These are phyloP conservation scores for Fusarium metavorans DNA, from an alignment of 2,329 filamentous ascomycete species.

Conservation along the genomic window DNA sequence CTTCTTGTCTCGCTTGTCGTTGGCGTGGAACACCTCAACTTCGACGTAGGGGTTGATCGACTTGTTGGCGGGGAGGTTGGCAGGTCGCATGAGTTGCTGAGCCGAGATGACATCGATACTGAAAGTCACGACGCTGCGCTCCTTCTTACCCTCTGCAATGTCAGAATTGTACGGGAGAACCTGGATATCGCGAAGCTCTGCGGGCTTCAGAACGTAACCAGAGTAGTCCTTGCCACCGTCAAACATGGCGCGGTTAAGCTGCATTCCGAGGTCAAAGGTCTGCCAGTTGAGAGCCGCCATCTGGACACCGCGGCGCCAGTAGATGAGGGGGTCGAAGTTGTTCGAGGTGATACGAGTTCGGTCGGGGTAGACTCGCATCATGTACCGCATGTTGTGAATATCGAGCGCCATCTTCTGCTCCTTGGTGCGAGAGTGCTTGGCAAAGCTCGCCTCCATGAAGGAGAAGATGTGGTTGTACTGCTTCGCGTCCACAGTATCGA, in stretches of 20 bases:
- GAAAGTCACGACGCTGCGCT: slow-evolving; percentile 86
- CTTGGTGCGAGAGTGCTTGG: slow-evolving; percentile 80
- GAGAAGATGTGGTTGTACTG: slow-evolving; percentile 96
- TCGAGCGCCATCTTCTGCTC: slow-evolving; percentile 84
- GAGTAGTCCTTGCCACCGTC: slow-evolving; percentile 86
- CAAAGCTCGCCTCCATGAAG: slow-evolving; percentile 90
- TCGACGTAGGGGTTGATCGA: slow-evolving; percentile 94
- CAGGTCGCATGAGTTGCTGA: slow-evolving; percentile 90
- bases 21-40: slow-evolving; percentile 93
- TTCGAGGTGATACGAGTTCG: slow-evolving; percentile 84
- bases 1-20: slow-evolving; percentile 91
- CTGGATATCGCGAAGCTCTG: slow-evolving; percentile 81
- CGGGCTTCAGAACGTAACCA: slow-evolving; percentile 94
- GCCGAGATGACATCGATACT: slow-evolving; percentile 91
- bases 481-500: slow-evolving; percentile 82
- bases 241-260: slow-evolving; percentile 98
- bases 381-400: slow-evolving; percentile 88
- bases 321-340: slow-evolving; percentile 94
- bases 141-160: slow-evolving; percentile 73
- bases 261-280: slow-evolving; percentile 94
- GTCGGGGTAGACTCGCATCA: slow-evolving; percentile 95
- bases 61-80: slow-evolving; percentile 75
- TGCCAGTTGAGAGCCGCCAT: slow-evolving; percentile 99
- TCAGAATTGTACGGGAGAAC: slow-evolving; percentile 63
- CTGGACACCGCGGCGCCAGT: slow-evolving; percentile 95